phyloP scores from a whole-genome alignment of 192 early-diverging fungal genomes.

The Coemansia sp. region DNA sequence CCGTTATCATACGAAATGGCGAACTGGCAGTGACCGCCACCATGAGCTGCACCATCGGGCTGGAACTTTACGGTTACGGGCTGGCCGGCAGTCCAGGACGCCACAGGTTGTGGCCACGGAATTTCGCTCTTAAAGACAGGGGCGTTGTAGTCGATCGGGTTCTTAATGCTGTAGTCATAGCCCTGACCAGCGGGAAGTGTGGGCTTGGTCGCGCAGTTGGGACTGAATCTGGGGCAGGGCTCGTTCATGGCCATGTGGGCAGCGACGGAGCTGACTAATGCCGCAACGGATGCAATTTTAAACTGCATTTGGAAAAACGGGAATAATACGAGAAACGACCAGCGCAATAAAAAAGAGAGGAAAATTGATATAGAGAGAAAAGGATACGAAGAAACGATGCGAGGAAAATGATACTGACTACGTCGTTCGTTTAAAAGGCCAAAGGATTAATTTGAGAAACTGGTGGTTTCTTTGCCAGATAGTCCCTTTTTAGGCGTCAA shows the following conservation, averaged over 20 bases:
- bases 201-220: neutral
- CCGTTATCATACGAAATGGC: constrained; percentile 51
- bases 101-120: constrained; percentile 10
- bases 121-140: neutral
- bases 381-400: too few relatives aligned
- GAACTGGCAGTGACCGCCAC: constrained; percentile 61
- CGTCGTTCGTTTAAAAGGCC: too few relatives aligned
- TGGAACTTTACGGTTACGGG: constrained; percentile 37
- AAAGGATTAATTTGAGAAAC: too few relatives aligned
- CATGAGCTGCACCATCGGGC: constrained; percentile 34
- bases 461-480: too few relatives aligned
- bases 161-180: neutral
- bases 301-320: neutral
- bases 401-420: too few relatives aligned
- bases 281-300: neutral
- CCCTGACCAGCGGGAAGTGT: neutral
- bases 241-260: constrained; percentile 2
- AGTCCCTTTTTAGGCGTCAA: too few relatives aligned
- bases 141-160: neutral
- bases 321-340: neutral
- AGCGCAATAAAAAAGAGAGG: neutral
- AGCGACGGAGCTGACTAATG: neutral
- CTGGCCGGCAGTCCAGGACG: constrained; percentile 43
- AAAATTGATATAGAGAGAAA: too few relatives aligned
- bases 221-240: neutral